These are phyloP conservation scores for Hawksworthiomyces lignivorus DNA, from an alignment of 2,329 filamentous ascomycete genomes.

Conservation along the genomic window DNA sequence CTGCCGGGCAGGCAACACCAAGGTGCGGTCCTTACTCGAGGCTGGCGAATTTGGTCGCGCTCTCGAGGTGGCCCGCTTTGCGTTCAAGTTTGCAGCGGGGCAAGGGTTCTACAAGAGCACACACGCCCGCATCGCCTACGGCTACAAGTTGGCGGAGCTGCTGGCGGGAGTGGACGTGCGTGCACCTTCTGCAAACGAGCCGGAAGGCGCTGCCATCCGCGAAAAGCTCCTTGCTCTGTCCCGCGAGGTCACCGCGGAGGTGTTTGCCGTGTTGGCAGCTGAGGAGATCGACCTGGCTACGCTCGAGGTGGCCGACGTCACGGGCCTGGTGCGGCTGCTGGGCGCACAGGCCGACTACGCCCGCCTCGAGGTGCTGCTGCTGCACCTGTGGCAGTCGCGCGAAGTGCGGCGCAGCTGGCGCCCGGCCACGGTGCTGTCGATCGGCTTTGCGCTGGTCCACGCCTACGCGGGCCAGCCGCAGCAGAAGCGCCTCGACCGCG, in stretches of 20 bases:
- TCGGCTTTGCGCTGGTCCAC: constrained; percentile 25
- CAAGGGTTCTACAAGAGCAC: constrained; percentile 32
- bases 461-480: constrained; percentile 20
- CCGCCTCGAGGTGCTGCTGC: constrained; percentile 33
- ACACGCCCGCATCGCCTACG: constrained; percentile 30
- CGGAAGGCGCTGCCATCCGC: constrained; percentile 19
- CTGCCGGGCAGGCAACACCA: constrained; percentile 29
- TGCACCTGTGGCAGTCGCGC: constrained; percentile 25
- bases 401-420: constrained; percentile 27
- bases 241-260: constrained; percentile 30
- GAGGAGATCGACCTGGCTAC: constrained; percentile 35
- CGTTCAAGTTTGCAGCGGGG: constrained; percentile 33
- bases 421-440: constrained; percentile 20
- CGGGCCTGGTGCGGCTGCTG: constrained; percentile 36
- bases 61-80: constrained; percentile 33
- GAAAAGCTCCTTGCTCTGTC: constrained; percentile 29
- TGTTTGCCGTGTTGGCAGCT: constrained; percentile 33
- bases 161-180: constrained; percentile 33
- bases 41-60: constrained; percentile 31
- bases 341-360: constrained; percentile 38
- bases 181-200: constrained; percentile 26
- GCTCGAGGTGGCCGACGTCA: constrained; percentile 35
- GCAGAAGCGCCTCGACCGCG: constrained; percentile 19
- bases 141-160: constrained; percentile 37
- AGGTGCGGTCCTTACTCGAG: constrained; percentile 27